Evolutionary conservation across 176 grass and related monocot genomes (phyloP).

Genomic region (Hsuehochloa calcarea): DNA sequence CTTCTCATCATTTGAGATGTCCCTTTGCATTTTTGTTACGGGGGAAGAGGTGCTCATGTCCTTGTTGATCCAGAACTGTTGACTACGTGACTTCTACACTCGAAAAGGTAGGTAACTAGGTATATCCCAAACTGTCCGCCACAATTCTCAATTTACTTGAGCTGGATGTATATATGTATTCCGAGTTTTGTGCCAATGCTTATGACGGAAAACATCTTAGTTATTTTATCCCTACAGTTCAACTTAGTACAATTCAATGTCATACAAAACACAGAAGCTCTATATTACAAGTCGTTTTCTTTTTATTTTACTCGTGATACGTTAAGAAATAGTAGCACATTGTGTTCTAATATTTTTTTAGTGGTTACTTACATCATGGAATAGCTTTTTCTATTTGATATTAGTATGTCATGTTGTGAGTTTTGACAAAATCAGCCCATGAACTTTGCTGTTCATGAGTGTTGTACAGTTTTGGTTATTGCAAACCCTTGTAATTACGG

Average conservation of each 20-base stretch:
- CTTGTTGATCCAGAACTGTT: conserved; percentile 85
- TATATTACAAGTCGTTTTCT: background rate
- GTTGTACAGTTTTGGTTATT: background rate
- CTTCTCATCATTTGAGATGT: background rate
- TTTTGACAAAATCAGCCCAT: conserved; percentile 6
- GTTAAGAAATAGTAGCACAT: background rate
- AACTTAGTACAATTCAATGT: background rate
- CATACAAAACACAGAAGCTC: background rate
- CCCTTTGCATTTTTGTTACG: conserved; percentile 47
- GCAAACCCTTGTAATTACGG: background rate
- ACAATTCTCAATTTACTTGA: background rate
- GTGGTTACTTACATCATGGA: background rate
- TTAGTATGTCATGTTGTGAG: background rate
- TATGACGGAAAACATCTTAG: conserved; percentile 22
- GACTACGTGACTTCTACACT: conserved; percentile 69
- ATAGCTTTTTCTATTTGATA: background rate
- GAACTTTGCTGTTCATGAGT: background rate
- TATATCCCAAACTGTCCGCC: conserved; percentile 8
- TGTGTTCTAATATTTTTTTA: background rate
- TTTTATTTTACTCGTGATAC: background rate
- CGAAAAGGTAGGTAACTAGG: conserved; percentile 79
- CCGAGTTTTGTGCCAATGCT: background rate
- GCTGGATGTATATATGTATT: background rate
- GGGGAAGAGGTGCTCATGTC: conserved; percentile 78
- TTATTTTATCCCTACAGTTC: background rate